phyloP scores from a whole-genome alignment of 202 grass and related monocot genomes.

The Carex arenaria region DNA sequence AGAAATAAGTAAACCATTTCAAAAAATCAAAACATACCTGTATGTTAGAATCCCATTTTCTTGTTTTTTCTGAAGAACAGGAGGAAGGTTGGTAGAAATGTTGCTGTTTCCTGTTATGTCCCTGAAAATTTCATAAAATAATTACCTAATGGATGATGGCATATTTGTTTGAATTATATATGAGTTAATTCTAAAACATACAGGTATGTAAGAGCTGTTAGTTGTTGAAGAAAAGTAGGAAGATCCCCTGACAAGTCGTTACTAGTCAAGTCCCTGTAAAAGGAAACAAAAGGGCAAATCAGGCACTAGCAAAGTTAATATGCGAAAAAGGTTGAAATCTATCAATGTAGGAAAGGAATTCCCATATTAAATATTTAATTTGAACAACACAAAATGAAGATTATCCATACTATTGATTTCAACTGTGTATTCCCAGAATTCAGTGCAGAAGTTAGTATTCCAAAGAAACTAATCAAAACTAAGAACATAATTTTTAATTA shows the following conservation, averaged over 20 bases:
- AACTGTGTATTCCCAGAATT: no score
- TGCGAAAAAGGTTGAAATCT: not conserved
- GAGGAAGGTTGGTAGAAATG: not conserved
- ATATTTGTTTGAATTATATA: not conserved
- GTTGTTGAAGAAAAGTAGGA: conserved; percentile 36
- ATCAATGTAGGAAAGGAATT: no score
- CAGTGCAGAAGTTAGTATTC: no score
- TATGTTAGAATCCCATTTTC: not conserved
- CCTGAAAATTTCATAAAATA: not conserved
- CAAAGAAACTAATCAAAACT: not conserved
- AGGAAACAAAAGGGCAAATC: not conserved
- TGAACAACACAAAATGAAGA: no score
- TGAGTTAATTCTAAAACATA: not conserved
- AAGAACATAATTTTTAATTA: not conserved
- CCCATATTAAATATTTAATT: no score
- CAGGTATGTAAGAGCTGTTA: conserved; percentile 34
- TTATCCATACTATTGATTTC: no score
- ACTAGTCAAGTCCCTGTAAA: conserved; percentile 6
- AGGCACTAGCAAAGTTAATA: not conserved
- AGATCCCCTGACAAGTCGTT: conserved; percentile 15
- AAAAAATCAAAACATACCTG: not conserved
- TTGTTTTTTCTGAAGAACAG: not conserved
- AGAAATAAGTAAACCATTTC: not conserved
- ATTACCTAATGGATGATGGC: not conserved
- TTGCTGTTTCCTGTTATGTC: not conserved